A percentile compares a stretch with the other conserved stretches of the same genome.
Conservation (phyloP, 2,329 filamentous ascomycete species). For the Colletotrichum trifolii region DNA sequence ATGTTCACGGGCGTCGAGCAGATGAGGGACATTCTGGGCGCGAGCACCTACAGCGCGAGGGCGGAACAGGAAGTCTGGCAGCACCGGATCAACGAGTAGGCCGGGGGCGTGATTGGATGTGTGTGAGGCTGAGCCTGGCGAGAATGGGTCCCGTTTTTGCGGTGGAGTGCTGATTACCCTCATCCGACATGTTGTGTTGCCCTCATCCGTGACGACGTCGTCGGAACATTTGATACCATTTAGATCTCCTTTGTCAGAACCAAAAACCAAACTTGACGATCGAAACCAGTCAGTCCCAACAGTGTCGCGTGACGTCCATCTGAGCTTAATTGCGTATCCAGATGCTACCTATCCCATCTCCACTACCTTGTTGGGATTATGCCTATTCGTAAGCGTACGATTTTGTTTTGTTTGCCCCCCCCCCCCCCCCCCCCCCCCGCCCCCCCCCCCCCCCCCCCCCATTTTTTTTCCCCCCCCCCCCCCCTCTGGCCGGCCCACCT, state of each 20-base stretch:
- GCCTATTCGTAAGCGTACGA: constrained; percentile 3
- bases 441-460: too few species aligned
- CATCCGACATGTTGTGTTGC: neutral
- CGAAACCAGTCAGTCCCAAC: neutral
- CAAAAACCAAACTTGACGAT: neutral
- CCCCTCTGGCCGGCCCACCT: constrained; percentile 13
- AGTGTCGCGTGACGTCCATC: neutral
- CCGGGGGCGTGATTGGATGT: neutral
- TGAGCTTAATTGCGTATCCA: constrained; percentile 14
- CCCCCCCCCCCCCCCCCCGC: too few species aligned
- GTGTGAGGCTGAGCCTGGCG: constrained; percentile 4
- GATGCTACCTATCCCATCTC: neutral
- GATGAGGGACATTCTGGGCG: constrained; percentile 58
- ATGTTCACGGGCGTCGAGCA: constrained; percentile 56
- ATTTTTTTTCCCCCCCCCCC: too few species aligned
- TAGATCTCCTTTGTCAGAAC: constrained; percentile 9
- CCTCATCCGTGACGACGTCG: neutral
- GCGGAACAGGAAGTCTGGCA: constrained; percentile 58
- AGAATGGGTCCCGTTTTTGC: neutral
- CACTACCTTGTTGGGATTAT: constrained; percentile 16
- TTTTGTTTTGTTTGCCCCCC: neutral
- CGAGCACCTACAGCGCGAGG: constrained; percentile 56
- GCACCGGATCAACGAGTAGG: constrained; percentile 55
- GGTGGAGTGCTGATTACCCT: neutral
- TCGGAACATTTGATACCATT: constrained; percentile 20